These are phyloP conservation scores for Cunninghamia lanceolata DNA, from an alignment of 75 land plant genomes.

Conservation along the genomic window DNA sequence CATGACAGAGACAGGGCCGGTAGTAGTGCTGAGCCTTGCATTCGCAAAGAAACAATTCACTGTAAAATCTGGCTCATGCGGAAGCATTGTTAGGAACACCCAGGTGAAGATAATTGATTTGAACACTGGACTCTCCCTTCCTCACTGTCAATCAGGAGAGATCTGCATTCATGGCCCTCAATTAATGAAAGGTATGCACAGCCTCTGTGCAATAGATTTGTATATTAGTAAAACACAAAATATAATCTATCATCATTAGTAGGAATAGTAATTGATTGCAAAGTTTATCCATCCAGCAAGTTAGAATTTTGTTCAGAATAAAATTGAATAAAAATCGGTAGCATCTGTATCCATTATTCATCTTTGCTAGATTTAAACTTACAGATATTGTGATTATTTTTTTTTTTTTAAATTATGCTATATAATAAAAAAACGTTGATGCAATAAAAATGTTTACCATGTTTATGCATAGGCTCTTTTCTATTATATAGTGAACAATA, in stretches of 20 bases:
- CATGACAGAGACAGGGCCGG: conserved; percentile 90
- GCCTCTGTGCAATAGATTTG: too few relatives aligned
- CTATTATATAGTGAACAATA: not conserved
- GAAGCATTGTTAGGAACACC: conserved; percentile 54
- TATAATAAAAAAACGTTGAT: too few relatives aligned
- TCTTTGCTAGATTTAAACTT: too few relatives aligned
- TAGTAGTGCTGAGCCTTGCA: conserved; percentile 57
- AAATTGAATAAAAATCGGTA: too few relatives aligned
- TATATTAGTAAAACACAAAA: too few relatives aligned
- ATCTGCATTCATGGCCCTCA: conserved; percentile 77
- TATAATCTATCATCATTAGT: not conserved
- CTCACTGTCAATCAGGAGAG: conserved; percentile 64
- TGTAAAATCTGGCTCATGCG: conserved; percentile 65
- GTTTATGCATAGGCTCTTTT: not conserved
- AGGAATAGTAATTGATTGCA: not conserved
- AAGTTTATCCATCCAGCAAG: too few relatives aligned
- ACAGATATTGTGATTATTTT: too few relatives aligned
- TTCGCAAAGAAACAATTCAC: conserved; percentile 61
- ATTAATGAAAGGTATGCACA: conserved; percentile 76
- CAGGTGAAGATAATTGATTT: conserved; percentile 74
- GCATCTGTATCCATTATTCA: too few relatives aligned
- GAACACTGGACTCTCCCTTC: conserved; percentile 64
- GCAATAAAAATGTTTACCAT: too few relatives aligned
- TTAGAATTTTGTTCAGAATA: too few relatives aligned
- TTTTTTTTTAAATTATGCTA: too few relatives aligned